Percentiles rank a stretch among this genome's conserved stretches.
These are phyloP conservation scores for Sodiomyces alkalinus DNA, from an alignment of 2,329 filamentous ascomycete genomes.

Conservation along the genomic window DNA sequence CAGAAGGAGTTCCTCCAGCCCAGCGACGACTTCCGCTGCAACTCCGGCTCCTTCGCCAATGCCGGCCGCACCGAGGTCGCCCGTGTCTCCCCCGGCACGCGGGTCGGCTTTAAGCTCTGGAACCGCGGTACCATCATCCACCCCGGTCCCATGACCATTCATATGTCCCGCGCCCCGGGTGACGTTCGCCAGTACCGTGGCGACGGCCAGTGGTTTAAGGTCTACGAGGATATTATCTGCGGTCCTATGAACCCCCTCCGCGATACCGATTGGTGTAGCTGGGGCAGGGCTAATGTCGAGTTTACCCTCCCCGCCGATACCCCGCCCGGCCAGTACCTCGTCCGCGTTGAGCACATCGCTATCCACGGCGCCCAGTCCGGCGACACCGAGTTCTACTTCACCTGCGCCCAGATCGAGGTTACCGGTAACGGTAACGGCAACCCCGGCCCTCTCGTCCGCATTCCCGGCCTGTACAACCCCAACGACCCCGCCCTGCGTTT, in stretches of 20 bases:
- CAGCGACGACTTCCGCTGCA: conserved; percentile 7
- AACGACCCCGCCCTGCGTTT: conserved; percentile 7
- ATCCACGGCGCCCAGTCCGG: conserved; percentile 10
- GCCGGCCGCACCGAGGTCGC: conserved; percentile 6
- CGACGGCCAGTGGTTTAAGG: conserved; percentile 19
- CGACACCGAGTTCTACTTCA: conserved; percentile 4
- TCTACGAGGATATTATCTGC: conserved; percentile 10
- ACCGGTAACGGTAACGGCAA: conserved; percentile 8
- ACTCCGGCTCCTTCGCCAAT: conserved; percentile 11
- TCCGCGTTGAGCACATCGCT: conserved; percentile 19
- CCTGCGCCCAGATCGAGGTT: conserved; percentile 9
- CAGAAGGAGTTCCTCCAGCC: background rate
- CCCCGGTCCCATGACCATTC: conserved; percentile 25
- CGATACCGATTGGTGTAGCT: conserved; percentile 10
- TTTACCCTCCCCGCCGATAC: conserved; percentile 17
- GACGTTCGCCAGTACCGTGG: conserved; percentile 28
- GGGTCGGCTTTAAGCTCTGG: conserved; percentile 33
- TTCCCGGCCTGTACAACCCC: conserved; percentile 10
- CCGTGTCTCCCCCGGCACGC: conserved; percentile 23
- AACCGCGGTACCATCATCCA: conserved; percentile 32
- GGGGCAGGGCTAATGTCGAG: conserved; percentile 11
- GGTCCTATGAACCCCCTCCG: conserved; percentile 7
- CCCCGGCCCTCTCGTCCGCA: conserved; percentile 9
- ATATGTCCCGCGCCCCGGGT: conserved; percentile 27
- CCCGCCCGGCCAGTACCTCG: conserved; percentile 21